Evolutionary conservation across 2,329 filamentous ascomycete species (phyloP).

Genomic region (Talaromyces pinophilus): DNA sequence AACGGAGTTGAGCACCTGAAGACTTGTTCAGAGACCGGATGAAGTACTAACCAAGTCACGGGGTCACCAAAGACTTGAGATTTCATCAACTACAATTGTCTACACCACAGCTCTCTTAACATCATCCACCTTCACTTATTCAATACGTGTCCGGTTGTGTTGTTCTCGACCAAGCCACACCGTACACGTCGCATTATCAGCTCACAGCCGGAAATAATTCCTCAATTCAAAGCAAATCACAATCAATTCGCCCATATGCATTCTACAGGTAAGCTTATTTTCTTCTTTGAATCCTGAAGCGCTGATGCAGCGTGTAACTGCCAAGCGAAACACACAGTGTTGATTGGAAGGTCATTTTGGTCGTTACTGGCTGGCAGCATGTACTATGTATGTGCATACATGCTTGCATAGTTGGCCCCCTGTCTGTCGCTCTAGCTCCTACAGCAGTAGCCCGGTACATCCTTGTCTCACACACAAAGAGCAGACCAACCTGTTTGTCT

Average conservation of each 20-base stretch:
- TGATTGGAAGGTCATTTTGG: conserved; percentile 23
- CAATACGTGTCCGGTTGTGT: neutral
- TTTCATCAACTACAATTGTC: neutral
- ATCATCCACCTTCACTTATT: neutral
- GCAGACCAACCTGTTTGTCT: conserved; percentile 1
- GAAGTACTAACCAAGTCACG: conserved; percentile 1
- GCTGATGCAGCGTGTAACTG: neutral
- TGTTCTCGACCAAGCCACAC: neutral
- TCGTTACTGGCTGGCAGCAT: conserved; percentile 13
- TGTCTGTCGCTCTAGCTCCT: conserved; percentile 7
- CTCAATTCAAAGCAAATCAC: neutral
- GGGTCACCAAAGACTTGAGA: neutral
- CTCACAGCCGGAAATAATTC: neutral
- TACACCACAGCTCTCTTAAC: neutral
- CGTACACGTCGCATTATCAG: neutral
- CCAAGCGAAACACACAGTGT: neutral
- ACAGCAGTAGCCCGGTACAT: conserved; percentile 20
- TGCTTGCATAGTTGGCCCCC: conserved; percentile 21
- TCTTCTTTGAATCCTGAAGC: neutral
- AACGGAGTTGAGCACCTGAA: neutral
- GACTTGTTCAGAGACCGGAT: conserved; percentile 1
- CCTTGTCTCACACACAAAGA: conserved; percentile 23
- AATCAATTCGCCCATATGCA: conserved; percentile 9
- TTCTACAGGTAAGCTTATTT: conserved; percentile 20
- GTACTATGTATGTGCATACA: conserved; percentile 1